Evolutionary conservation across 2,329 filamentous ascomycete species (phyloP), one percentile per base, ranked within the genome.

Genomic region (Didymella pinodella): DNA sequence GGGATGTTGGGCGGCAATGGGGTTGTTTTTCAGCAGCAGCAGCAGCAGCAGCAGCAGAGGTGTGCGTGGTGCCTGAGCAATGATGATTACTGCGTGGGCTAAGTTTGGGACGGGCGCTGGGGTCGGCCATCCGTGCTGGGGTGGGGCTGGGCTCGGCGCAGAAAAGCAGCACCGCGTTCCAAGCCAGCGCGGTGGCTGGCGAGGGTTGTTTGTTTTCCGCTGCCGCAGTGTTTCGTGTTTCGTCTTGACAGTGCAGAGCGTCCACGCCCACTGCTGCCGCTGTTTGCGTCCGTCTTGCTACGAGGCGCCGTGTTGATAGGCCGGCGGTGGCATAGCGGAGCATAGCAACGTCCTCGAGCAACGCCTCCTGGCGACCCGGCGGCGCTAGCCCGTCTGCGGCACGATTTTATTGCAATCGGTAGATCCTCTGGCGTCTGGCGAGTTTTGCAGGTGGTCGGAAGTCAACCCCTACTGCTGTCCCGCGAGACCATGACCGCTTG

Each of bases 331-430:
- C 11, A 48, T 22, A 54, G 44, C 51, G 43, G 50, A 46, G 50
- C 51, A 40, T 31, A 32, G 28, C 36, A 43, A 43, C 36, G 32
- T 34, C 36, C 45, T 38, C 7, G 38, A n/a, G 45, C 32, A 44
- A 12, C 55, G 38, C 16, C 48, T 48, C 55, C 48, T 52, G 38
- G 45, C 46, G 31, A 38, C 31, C 11, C 36, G 25, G 22, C 18
- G 10, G 45, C 51, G 56, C 50, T 54, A 55, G 51, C 46, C 56
- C 32, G 36, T 44, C 38, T 50, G 46, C 51, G 45, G 53, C 48
- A 50, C 45, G 54, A 54, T 36, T 57, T 59, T 61, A 62, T 62
- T 66, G 60, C 61, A 61, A 43, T 67, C 65, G 63, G 65, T 55
- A 63, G 61, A 67, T 68, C 65, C 14, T 48, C 48, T 32, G 36